Percentiles rank a stretch among this genome's conserved stretches.
phyloP scores from a whole-genome alignment of 495 filamentous ascomycete genomes.

The Trichoderma virens region DNA sequence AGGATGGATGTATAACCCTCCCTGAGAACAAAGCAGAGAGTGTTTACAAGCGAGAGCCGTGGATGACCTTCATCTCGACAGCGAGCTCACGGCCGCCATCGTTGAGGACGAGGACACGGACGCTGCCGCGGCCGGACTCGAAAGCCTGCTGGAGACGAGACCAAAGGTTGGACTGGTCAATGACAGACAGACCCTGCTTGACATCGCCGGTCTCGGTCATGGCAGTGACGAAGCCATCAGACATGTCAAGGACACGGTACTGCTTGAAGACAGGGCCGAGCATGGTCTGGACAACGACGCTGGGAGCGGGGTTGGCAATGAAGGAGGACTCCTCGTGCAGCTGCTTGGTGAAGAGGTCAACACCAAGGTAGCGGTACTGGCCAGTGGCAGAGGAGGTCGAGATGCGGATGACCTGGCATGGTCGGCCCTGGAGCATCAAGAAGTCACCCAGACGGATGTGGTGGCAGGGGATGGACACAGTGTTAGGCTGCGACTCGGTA shows the following conservation, averaged over 20 bases:
- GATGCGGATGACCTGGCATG: constrained; percentile 99
- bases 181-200: constrained; percentile 90
- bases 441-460: constrained; percentile 98
- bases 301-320: constrained; percentile 91
- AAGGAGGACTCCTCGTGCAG: constrained; percentile 98
- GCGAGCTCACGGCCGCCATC: constrained; percentile 91
- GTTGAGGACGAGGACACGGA: constrained; percentile 92
- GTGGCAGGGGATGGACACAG: constrained; percentile 97
- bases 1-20: background rate
- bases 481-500: constrained; percentile 53
- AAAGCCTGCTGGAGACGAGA: constrained; percentile 75
- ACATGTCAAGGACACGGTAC: constrained; percentile 98
- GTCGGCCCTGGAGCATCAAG: constrained; percentile 96
- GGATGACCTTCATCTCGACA: constrained; percentile 98
- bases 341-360: constrained; percentile 98
- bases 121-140: constrained; percentile 82
- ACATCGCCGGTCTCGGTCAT: constrained; percentile 72
- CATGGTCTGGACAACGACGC: constrained; percentile 98
- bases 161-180: constrained; percentile 87
- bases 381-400: constrained; percentile 95
- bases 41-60: constrained; percentile 52
- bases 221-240: constrained; percentile 60
- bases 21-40: background rate
- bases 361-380: constrained; percentile 98
- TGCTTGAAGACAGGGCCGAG: constrained; percentile 99